Evolutionary conservation across 345 rosid species (phyloP).

Genomic region (Anacardium occidentale): DNA sequence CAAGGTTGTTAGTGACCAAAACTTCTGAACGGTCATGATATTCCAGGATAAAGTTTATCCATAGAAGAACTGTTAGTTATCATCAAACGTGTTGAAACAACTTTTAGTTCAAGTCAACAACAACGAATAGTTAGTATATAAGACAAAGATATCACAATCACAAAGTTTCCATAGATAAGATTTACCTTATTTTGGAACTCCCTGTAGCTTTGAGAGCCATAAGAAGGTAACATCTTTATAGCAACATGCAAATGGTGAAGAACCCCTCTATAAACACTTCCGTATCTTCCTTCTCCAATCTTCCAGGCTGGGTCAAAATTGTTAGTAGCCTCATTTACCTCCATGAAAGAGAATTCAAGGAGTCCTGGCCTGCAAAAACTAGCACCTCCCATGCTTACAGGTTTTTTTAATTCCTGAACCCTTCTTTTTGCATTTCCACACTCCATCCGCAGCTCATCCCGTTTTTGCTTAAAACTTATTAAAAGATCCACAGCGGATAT

Average conservation of each 20-base stretch:
- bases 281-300: slow-evolving; percentile 82
- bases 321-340: slow-evolving; percentile 74
- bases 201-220: slow-evolving; percentile 54
- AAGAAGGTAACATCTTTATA: slow-evolving; percentile 84
- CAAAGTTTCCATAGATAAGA: not conserved
- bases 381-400: slow-evolving; percentile 33
- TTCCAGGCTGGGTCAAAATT: slow-evolving; percentile 71
- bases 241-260: slow-evolving; percentile 71
- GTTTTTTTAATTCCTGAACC: slow-evolving; percentile 40
- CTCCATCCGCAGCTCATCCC: slow-evolving; percentile 67
- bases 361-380: slow-evolving; percentile 51
- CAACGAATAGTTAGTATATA: not conserved
- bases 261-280: slow-evolving; percentile 71
- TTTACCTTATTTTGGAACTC: slow-evolving; percentile 70
- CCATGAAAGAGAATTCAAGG: slow-evolving; percentile 75
- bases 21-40: not conserved
- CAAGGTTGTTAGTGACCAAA: not conserved
- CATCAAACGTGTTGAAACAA: not conserved
- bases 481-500: slow-evolving; percentile 76
- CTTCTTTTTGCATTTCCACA: slow-evolving; percentile 48
- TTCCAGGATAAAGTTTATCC: not conserved
- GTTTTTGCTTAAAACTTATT: slow-evolving; percentile 59
- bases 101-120: not conserved
- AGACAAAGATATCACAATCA: not conserved
- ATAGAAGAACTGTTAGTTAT: not conserved